phyloP scores from a whole-genome alignment of 768 basidiomycete species.

The Calocera viscosa region DNA sequence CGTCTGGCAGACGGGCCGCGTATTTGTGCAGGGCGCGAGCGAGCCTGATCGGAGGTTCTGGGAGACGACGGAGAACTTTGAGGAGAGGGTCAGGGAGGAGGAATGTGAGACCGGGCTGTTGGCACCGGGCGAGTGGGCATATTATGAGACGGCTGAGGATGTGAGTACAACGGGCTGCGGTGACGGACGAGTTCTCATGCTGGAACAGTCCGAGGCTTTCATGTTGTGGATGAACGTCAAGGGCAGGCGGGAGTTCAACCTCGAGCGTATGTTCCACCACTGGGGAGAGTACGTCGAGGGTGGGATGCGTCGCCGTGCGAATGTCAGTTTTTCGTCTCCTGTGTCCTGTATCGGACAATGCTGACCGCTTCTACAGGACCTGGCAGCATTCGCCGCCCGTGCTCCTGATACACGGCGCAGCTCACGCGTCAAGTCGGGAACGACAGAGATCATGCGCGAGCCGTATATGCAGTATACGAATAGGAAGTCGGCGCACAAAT shows the following conservation, averaged over 20 bases:
- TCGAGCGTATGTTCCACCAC: slow-evolving; percentile 63
- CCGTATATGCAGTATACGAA: slow-evolving; percentile 86
- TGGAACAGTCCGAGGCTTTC: slow-evolving; percentile 63
- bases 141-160: slow-evolving; percentile 76
- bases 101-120: slow-evolving; percentile 70
- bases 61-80: slow-evolving; percentile 46
- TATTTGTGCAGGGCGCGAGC: slow-evolving; percentile 89
- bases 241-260: slow-evolving; percentile 73
- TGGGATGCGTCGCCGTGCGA: slow-evolving; percentile 61
- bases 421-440: slow-evolving; percentile 50
- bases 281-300: slow-evolving; percentile 75
- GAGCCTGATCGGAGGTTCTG: slow-evolving; percentile 66
- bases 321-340: slow-evolving; percentile 38
- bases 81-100: slow-evolving; percentile 53
- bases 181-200: not conserved
- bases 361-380: slow-evolving; percentile 38
- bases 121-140: slow-evolving; percentile 75
- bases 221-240: slow-evolving; percentile 84
- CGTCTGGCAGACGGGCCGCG: slow-evolving; percentile 74
- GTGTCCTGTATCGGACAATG: not conserved
- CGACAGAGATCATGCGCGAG: slow-evolving; percentile 53
- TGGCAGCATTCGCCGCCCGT: slow-evolving; percentile 49
- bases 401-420: slow-evolving; percentile 71
- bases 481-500: slow-evolving; percentile 46
- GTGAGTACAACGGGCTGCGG: slow-evolving; percentile 34